Conservation (phyloP, 2,329 filamentous ascomycete species). For the Fusarium nurragi region DNA sequence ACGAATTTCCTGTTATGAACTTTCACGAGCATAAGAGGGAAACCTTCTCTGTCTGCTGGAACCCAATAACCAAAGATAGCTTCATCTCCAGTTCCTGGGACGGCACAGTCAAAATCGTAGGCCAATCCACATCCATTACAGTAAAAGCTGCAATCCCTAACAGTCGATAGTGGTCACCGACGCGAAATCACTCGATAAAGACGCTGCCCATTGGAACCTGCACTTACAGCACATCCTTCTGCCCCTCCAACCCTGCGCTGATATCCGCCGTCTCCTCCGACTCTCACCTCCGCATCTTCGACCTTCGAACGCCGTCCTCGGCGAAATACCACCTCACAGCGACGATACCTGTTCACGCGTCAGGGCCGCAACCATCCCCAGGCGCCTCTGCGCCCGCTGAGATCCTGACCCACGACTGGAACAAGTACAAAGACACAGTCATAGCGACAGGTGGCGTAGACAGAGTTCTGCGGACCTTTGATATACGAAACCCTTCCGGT, state of each 20-base stretch:
- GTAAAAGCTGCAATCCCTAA: neutral
- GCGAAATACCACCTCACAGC: constrained; percentile 88
- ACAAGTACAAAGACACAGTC: constrained; percentile 90
- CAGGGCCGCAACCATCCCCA: constrained; percentile 57
- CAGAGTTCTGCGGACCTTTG: constrained; percentile 85
- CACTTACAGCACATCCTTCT: constrained; percentile 93
- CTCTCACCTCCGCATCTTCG: constrained; percentile 88
- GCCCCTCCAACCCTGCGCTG: constrained; percentile 84
- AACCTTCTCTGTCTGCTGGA: constrained; percentile 93
- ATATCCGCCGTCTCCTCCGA: constrained; percentile 90
- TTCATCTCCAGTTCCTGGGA: constrained; percentile 97
- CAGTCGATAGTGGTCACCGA: constrained; percentile 78
- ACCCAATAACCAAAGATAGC: constrained; percentile 86
- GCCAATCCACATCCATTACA: neutral
- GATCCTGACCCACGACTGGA: constrained; percentile 96
- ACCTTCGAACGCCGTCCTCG: constrained; percentile 85
- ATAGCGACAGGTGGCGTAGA: constrained; percentile 92
- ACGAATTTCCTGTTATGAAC: constrained; percentile 87
- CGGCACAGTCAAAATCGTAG: constrained; percentile 87
- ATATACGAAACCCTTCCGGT: constrained; percentile 78
- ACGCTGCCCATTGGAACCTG: constrained; percentile 93
- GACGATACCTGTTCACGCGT: constrained; percentile 83
- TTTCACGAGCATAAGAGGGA: constrained; percentile 96
- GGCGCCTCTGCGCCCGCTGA: constrained; percentile 72
- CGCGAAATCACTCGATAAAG: constrained; percentile 75